Base-by-base conservation (phyloP, 2,329 filamentous ascomycete species). In the Aspergillus puulaauensis region DNA sequence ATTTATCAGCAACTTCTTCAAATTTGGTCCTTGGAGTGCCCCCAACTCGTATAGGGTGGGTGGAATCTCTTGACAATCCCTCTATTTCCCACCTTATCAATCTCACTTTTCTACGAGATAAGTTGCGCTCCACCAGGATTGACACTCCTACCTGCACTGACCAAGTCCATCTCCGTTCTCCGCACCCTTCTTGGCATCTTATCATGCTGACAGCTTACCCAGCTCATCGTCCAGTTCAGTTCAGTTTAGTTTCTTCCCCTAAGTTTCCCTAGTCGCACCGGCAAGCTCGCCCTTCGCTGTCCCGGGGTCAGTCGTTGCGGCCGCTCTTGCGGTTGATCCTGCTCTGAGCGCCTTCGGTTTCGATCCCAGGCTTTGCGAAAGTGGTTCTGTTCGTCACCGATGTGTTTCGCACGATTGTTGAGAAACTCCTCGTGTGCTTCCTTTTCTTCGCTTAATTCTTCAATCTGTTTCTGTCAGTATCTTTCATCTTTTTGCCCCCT, bases 351-450 rank as follows among this genome's bases (percentile, higher is more conserved):
- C 2, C 70, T 66, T 11, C 65, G 61, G 51, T 61, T 70, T 66
- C 65, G 61, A 53, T 63, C 69, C 67, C 70, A 73, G 8, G 68
- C 66, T 51, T 71, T 73, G 41, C 71, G 70, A 54, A 74, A 74
- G 57, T 69, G 66, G n/a, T 60, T 57, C 37, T 67, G 69, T 48
- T 74, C 72, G 11, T 74, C 70, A 5, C 67, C 64, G 37, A 70
- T 67, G 52, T 74, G 71, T 50, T 66, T 68, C 17, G 68, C 64
- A 5, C 72, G 71, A 48, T 66, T 63, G 31, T 66, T 61, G 23
- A 72, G 52, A 40, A 74, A 74, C 6, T 64, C 61, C 37, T 68
- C 61, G 45, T 73, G 71, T 4, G 71, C 66, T 53, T 69, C 64
- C 63, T 74, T 74, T 54, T 74, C 70, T 52, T 72, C 69, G 23